phyloP scores from a whole-genome alignment of 257 asterid genomes.

The Euphrasia confusa region DNA sequence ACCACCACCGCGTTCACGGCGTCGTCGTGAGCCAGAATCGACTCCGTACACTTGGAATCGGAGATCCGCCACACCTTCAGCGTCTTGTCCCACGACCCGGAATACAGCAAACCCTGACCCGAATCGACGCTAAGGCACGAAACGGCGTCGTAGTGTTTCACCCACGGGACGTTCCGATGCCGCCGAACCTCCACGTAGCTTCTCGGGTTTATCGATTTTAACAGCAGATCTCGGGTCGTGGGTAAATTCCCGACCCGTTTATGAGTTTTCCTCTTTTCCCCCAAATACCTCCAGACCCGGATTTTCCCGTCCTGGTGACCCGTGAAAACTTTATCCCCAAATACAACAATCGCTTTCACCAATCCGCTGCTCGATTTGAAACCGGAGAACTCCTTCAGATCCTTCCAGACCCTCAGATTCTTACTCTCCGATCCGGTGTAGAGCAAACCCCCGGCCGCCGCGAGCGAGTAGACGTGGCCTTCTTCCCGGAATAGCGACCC shows the following conservation, averaged over 20 bases:
- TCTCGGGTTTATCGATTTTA: conserved; percentile 62
- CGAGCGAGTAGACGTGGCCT: conserved; percentile 76
- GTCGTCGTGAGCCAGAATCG: conserved; percentile 70
- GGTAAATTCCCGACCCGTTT: conserved; percentile 73
- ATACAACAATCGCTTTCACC: conserved; percentile 67
- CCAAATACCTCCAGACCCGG: conserved; percentile 66
- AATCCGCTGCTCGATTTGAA: conserved; percentile 78
- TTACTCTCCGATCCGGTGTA: conserved; percentile 88
- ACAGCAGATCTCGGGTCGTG: conserved; percentile 52
- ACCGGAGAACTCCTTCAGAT: conserved; percentile 58
- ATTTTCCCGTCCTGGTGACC: conserved; percentile 91
- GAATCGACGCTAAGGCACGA: conserved; percentile 64
- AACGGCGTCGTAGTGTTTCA: conserved; percentile 73
- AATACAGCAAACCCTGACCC: conserved; percentile 53
- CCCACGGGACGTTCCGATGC: conserved; percentile 66
- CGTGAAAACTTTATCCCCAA: conserved; percentile 52
- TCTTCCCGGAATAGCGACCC: conserved; percentile 65
- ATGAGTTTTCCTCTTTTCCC: conserved; percentile 30
- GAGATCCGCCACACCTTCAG: conserved; percentile 84
- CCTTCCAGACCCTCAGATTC: conserved; percentile 77
- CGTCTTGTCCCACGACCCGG: conserved; percentile 93
- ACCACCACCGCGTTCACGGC: conserved; percentile 67
- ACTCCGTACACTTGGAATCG: conserved; percentile 76
- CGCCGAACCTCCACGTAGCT: conserved; percentile 65
- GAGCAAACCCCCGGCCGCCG: conserved; percentile 49